A percentile compares a stretch with the other conserved stretches of the same genome.
Evolutionary conservation across 2,329 filamentous ascomycete species (phyloP).

Genomic region (Ophiostoma pallidulum): DNA sequence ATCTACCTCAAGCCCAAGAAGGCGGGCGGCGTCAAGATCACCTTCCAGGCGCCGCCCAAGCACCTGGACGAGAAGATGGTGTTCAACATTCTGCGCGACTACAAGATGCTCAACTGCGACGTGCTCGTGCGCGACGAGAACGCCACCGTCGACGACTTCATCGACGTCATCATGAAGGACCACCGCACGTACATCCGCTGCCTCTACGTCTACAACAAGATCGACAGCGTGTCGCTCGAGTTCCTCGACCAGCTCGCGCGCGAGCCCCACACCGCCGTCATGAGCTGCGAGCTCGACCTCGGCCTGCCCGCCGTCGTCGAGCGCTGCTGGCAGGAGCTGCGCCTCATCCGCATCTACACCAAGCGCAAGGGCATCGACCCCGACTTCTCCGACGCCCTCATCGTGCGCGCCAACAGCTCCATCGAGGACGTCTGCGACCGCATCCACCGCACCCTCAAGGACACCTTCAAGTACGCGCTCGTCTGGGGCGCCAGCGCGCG

Average conservation of each 20-base stretch:
- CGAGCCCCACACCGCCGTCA: constrained; percentile 89
- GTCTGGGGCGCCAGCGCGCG: constrained; percentile 96
- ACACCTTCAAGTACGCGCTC: constrained; percentile 96
- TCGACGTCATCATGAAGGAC: constrained; percentile 99
- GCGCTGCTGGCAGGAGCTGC: constrained; percentile 86
- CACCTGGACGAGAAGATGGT: constrained; percentile 95
- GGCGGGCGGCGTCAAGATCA: constrained; percentile 97
- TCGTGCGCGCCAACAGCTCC: constrained; percentile 77
- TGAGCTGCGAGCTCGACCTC: constrained; percentile 93
- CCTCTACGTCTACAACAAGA: constrained; percentile 99
- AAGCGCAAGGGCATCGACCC: constrained; percentile 91
- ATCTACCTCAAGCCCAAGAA: constrained; percentile 97
- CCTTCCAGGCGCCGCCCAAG: constrained; percentile 83
- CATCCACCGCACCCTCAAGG: constrained; percentile 88
- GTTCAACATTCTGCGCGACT: constrained; percentile 93
- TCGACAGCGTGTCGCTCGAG: constrained; percentile 87
- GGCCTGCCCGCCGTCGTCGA: constrained; percentile 92
- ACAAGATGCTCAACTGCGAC: constrained; percentile 97
- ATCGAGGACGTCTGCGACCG: constrained; percentile 97
- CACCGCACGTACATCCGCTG: constrained; percentile 94
- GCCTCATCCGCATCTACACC: constrained; percentile 86
- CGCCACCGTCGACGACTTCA: constrained; percentile 94
- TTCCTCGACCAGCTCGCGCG: constrained; percentile 86
- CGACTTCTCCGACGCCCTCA: constrained; percentile 82
- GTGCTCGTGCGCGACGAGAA: constrained; percentile 91